Percentiles rank a stretch among this genome's conserved stretches.
phyloP scores from a whole-genome alignment of 78 protist species.

The Cavenderia fasciculata region DNA sequence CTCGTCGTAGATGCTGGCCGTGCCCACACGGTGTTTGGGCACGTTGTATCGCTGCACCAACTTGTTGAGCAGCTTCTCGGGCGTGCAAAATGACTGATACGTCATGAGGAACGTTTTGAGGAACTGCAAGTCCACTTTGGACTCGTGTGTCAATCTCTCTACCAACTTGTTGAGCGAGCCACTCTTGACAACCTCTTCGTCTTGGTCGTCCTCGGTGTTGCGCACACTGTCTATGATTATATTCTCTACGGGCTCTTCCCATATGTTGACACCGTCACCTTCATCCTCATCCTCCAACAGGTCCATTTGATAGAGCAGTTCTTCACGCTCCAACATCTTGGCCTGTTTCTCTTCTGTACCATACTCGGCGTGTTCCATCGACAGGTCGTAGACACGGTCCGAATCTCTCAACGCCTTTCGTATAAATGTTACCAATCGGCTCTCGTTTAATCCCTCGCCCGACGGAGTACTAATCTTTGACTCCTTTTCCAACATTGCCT shows the following conservation, averaged over 20 bases:
- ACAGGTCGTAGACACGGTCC: conserved; percentile 77
- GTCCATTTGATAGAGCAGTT: conserved; percentile 49
- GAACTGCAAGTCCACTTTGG: conserved; percentile 68
- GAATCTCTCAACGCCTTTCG: conserved; percentile 66
- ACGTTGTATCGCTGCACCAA: conserved; percentile 75
- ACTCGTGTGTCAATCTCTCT: conserved; percentile 78
- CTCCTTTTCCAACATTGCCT: conserved; percentile 47
- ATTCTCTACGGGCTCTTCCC: conserved; percentile 74
- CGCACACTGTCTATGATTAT: conserved; percentile 41
- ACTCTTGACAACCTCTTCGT: conserved; percentile 77
- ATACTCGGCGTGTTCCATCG: conserved; percentile 72
- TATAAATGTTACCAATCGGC: conserved; percentile 50
- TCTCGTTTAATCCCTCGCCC: conserved; percentile 45
- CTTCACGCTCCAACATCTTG: conserved; percentile 68
- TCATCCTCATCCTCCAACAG: conserved; percentile 71
- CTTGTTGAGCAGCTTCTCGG: conserved; percentile 71
- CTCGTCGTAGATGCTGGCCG: conserved; percentile 29
- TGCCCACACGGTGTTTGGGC: conserved; percentile 16
- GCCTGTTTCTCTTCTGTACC: conserved; percentile 9
- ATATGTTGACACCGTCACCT: conserved; percentile 74
- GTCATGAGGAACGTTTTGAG: conserved; percentile 80
- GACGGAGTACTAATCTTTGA: conserved; percentile 43
- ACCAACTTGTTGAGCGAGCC: conserved; percentile 79
- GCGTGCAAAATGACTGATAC: conserved; percentile 79
- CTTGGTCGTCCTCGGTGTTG: conserved; percentile 54